Percentiles rank a stretch among this genome's conserved stretches.
Conservation (phyloP, 768 basidiomycete species). For the Tricholoma sp. region DNA sequence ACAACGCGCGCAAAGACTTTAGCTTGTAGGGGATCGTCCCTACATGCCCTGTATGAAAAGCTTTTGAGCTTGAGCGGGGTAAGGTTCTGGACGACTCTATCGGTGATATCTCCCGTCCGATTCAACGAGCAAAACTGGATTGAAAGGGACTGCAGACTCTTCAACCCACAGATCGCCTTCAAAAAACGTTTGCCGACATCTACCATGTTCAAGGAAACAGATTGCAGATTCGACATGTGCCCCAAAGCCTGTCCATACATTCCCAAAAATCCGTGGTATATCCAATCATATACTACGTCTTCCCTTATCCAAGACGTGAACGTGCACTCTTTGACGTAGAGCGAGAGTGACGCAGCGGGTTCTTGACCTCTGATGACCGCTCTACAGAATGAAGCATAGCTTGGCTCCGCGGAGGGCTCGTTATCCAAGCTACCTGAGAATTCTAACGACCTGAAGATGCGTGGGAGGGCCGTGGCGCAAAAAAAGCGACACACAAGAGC, state of each 20-base stretch:
- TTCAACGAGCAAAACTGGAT: neutral
- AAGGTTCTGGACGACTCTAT: neutral
- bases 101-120: neutral
- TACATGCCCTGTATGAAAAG: neutral
- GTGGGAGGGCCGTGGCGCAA: conserved; percentile 31
- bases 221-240: conserved; percentile 13
- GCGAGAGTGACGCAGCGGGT: conserved; percentile 24
- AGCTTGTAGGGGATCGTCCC: neutral
- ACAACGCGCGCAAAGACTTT: neutral
- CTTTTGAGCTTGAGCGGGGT: conserved; percentile 6
- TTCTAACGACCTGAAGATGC: conserved; percentile 31
- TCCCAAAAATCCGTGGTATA: conserved; percentile 4
- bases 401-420: neutral
- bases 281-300: neutral
- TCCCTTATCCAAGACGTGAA: conserved; percentile 8
- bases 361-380: conserved; percentile 20
- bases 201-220: conserved; percentile 1
- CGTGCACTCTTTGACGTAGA: conserved; percentile 22
- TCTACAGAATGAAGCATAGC: conserved; percentile 20
- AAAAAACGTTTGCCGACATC: conserved; percentile 5
- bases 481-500: conserved; percentile 41
- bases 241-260: conserved; percentile 13
- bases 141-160: conserved; percentile 1
- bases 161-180: conserved; percentile 10
- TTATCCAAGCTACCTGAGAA: conserved; percentile 12